Evolutionary conservation across 1,284 basidiomycete species (phyloP), one percentile per base, ranked within the genome.

Genomic region (Grifola frondosa): DNA sequence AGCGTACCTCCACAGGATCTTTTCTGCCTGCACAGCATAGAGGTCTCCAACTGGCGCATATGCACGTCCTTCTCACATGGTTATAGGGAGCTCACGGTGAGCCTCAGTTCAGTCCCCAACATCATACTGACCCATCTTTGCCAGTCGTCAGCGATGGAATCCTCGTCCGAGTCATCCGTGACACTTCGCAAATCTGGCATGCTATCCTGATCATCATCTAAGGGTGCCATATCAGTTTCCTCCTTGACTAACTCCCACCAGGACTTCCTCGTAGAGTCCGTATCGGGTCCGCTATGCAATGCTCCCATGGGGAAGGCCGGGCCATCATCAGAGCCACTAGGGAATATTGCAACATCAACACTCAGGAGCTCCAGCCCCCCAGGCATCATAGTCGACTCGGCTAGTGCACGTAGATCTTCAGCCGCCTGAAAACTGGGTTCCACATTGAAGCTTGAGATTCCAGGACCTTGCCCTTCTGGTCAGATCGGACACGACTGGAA

Each of bases 401-500:
- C 33, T 1, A 35, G 26, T 1, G 16, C 32, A 5, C 33, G 32
- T 2, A 36, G 33, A 13, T 30, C 13, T 15, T 42, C 33, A 19
- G 17, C 24, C 4, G 10, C 5, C 8, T 10, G 5, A 12, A 5
- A 21, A 4, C 13, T 17, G n/a, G 20, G 3, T 12, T 30, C 35
- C 4, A 50, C 21, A 22, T 29, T 40, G 15, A 38, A 28, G 5
- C 26, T 11, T 2, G 41, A 11, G n/a, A 50, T 8, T 12, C 50
- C 50, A 3, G 50, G 50, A 0, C 48, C 42, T 50, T 48, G 4
- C 44, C 50, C 21, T 23, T 32, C 23, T 15, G 16, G 15, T 42
- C 34, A 5, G 47, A 51, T 30, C 24, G 31, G 1, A 44, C 44
- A 1, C 25, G n/a, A 13, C 24, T 40, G 4, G 8, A 21, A 9